A percentile compares a stretch with the other conserved stretches of the same genome.
phyloP scores from a whole-genome alignment of 179 eudicot species.

The Silene noctiflora region DNA sequence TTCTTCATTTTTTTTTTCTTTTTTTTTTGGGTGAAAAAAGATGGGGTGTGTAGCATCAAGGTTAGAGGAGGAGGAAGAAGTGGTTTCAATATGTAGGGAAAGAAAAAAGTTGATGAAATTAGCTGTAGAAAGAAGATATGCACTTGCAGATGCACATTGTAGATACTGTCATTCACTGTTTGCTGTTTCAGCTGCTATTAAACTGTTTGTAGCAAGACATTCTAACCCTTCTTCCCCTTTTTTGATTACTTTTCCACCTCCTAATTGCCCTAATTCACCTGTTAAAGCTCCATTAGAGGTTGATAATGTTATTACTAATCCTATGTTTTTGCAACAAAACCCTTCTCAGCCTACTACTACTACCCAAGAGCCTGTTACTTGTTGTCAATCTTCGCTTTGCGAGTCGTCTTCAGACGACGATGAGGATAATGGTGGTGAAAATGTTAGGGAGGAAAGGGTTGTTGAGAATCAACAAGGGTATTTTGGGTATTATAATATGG shows the following conservation, averaged over 20 bases:
- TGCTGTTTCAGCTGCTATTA: slow-evolving; percentile 84
- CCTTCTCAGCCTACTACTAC: slow-evolving; percentile 51
- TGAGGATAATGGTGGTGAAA: slow-evolving; percentile 5
- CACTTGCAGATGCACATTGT: slow-evolving; percentile 79
- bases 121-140: slow-evolving; percentile 77
- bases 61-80: slow-evolving; percentile 76
- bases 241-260: slow-evolving; percentile 69
- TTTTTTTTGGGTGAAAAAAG: background rate
- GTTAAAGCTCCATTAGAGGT: slow-evolving; percentile 37
- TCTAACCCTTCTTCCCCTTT: slow-evolving; percentile 71
- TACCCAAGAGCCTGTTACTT: slow-evolving; percentile 36
- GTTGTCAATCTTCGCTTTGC: slow-evolving; percentile 27
- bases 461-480: slow-evolving; percentile 15
- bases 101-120: slow-evolving; percentile 69
- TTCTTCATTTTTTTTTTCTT: background rate
- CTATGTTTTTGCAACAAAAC: slow-evolving; percentile 68
- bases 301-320: slow-evolving; percentile 66
- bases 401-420: slow-evolving; percentile 35
- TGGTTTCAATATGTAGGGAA: slow-evolving; percentile 74
- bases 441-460: slow-evolving; percentile 16
- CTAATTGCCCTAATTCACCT: slow-evolving; percentile 26
- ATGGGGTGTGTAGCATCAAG: slow-evolving; percentile 94
- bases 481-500: slow-evolving; percentile 58
- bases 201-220: slow-evolving; percentile 82
- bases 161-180: slow-evolving; percentile 71